Evolutionary conservation across 257 asterid genomes (phyloP), one percentile per base, ranked within the genome.

Genomic region (Verbena officinalis): DNA sequence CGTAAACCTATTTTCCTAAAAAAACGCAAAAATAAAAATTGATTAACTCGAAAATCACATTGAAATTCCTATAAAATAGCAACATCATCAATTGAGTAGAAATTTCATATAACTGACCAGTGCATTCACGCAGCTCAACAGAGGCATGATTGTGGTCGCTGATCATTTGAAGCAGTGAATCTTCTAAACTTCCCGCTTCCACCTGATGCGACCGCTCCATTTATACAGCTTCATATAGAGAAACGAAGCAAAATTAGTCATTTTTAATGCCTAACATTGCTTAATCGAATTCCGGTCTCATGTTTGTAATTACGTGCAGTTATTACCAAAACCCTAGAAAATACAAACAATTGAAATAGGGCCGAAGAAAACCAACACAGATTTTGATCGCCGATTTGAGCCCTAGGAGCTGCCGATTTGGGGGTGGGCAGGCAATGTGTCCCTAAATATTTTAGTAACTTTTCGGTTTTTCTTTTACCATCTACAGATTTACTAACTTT

Each of bases 141-240:
- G 88, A 79, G 4, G 83, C 78, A 21, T 74, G 83, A 54, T 83
- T 77, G 66, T 89, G 96, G 49, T 84, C 87, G 33, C 57, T 72
- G 48, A 85, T 70, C 81, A 91, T 76, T 64, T 85, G 92, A 64
- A 82, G 77, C 59, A 91, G 76, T 2, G 97, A 83, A 53, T 91
- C 86, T 80, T 92, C 98, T 2, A 92, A 78, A 66, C 83, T 78
- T 61, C 80, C 86, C 14, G 61, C 75, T 55, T 84, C 91, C 51
- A 64, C 67, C 45, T 48, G 78, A 42, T 82, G 82, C 57, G 86
- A 68, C 60, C 90, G 83, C 71, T 92, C 96, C 98, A 92, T 92
- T 40, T 31, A 33, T 51, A 55, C 57, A 39, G 70, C 60, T 77
- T 62, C 62, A 70, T 43, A 62, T 36, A 40, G 40, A 34, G 23